Conservation (phyloP, 257 asterid genomes). For the Apocynum venetum region DNA sequence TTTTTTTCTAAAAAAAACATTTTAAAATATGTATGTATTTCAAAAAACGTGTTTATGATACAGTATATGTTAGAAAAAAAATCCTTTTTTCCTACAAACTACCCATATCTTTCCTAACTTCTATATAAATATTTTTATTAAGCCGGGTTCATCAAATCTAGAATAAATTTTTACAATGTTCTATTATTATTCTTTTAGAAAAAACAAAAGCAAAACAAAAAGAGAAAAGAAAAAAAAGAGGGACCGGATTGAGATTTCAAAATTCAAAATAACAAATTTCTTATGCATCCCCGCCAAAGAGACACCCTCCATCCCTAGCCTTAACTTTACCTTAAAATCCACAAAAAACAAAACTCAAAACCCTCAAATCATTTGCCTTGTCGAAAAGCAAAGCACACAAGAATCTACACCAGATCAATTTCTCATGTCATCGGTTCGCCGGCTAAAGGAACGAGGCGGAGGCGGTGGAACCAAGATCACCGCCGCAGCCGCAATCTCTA, state of each 20-base stretch:
- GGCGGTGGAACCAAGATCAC: slow-evolving; percentile 35
- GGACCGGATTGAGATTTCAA: slow-evolving; percentile 15
- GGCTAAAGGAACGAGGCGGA: slow-evolving; percentile 56
- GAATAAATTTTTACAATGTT: no score
- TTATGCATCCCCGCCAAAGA: slow-evolving; percentile 5
- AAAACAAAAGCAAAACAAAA: neutral
- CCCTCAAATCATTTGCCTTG: neutral
- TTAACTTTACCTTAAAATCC: neutral
- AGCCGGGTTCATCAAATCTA: no score
- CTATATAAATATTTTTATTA: no score
- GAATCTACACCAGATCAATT: neutral
- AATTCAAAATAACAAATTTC: slow-evolving; percentile 19
- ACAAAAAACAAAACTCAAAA: neutral
- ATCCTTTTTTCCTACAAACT: no score
- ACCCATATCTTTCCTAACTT: no score
- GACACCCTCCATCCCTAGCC: neutral
- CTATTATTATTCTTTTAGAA: no score
- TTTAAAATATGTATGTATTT: no score
- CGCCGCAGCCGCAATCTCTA: slow-evolving; percentile 23
- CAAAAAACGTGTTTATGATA: no score
- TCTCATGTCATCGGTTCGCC: slow-evolving; percentile 59
- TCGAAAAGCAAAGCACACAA: neutral
- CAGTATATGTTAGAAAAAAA: no score
- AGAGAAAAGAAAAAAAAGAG: neutral
- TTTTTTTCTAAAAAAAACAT: no score